Evolutionary conservation across 257 asterid genomes (phyloP), one percentile per base, ranked within the genome.

Genomic region (Scutellaria baicalensis): DNA sequence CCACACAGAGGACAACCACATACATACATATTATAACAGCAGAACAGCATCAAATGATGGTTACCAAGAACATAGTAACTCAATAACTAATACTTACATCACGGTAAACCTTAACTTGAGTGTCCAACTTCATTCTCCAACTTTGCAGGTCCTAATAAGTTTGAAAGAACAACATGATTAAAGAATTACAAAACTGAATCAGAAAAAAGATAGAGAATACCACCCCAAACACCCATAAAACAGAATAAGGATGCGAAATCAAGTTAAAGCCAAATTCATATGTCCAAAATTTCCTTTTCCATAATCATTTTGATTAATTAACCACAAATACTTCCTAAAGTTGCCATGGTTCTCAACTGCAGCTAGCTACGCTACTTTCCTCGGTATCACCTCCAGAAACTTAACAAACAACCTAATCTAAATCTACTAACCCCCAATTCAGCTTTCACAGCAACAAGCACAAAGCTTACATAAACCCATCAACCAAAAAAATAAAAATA

Each of bases 81-180:
- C 59, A 68, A 51, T 6, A 33, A 3, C 35, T 8, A 31, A 65
- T 27, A 78, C 96, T 88, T 79, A 90, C 98, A 59, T 84, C 80
- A 0, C 90, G 89, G 77, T 93, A 93, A 71, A 80, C 90, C 84
- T 82, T 85, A 71, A 87, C 95, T 79, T 93, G 98, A 65, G 85
- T 75, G 70, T 93, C 98, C 81, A 93, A 68, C 86, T 88, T 93
- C 20, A 68, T 70, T 78, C 97, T 87, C 98, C 98, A 93, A 72
- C 58, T 81, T 83, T 90, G 97, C 63, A 90, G 84, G 83, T 93
- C 98, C 98, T 90, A 59, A 6, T 33, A 49, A 55, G 38, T 68
- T 40, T 60, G 27, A 20, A 62, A 31, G 58, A 5, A 62, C 33
- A 12, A 16, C 6, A 33, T 33, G 17, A 2, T 42, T 6, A 50